Evolutionary conservation across 2,329 filamentous ascomycete species (phyloP).

Genomic region (Monosporascus ibericus): DNA sequence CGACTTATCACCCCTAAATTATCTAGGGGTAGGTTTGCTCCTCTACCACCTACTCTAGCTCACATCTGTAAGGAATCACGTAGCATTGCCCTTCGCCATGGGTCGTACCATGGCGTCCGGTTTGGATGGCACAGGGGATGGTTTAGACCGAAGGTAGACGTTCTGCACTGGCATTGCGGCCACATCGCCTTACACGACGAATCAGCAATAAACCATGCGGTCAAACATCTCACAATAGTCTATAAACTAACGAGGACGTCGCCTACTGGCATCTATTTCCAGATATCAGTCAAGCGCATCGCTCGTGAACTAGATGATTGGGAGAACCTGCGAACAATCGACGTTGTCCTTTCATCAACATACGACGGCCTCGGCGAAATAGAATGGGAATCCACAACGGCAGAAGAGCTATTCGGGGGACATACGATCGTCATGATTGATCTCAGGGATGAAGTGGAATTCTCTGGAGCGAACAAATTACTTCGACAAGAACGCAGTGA

Average conservation of each 20-base stretch:
- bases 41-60: not conserved
- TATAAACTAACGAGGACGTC: not conserved
- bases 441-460: not conserved
- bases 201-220: not conserved
- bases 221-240: not conserved
- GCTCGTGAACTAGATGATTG: not conserved
- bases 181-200: fast-evolving
- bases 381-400: not conserved
- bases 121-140: not conserved
- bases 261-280: not conserved
- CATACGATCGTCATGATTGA: not conserved
- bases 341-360: not conserved
- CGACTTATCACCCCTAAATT: not conserved
- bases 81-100: not conserved
- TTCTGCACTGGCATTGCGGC: not conserved
- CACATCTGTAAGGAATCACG: not conserved
- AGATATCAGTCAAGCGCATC: not conserved
- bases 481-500: not conserved
- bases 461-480: not conserved
- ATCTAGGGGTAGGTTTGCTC: not conserved
- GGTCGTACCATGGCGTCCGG: not conserved
- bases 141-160: not conserved
- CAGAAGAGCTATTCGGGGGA: not conserved
- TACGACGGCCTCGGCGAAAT: no score
- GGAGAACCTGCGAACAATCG: not conserved